Evolutionary conservation across 2,329 filamentous ascomycete species (phyloP).

Genomic region (Volutella citrinella): DNA sequence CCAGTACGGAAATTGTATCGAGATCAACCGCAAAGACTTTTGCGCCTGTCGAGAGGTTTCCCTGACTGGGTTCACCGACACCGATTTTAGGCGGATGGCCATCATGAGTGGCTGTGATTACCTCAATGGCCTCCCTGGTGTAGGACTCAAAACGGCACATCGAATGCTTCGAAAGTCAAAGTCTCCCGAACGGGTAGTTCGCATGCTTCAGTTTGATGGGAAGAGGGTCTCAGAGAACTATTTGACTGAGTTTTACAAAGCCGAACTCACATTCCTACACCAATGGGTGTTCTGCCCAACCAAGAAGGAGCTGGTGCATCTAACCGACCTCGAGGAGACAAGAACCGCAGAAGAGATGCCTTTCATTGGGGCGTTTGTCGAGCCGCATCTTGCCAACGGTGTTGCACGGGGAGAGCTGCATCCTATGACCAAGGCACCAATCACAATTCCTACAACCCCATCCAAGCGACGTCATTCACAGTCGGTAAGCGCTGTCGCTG

Average conservation of each 20-base stretch:
- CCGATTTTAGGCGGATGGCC: conserved; percentile 90
- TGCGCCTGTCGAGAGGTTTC: conserved; percentile 84
- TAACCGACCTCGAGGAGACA: conserved; percentile 64
- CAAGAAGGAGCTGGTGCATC: conserved; percentile 66
- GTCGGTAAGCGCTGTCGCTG: conserved; percentile 17
- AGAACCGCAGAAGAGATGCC: conserved; percentile 68
- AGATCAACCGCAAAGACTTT: conserved; percentile 87
- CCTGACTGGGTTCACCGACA: conserved; percentile 86
- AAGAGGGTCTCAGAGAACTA: conserved; percentile 84
- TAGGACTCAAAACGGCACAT: conserved; percentile 93
- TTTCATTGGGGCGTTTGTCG: conserved; percentile 75
- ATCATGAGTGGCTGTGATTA: conserved; percentile 98
- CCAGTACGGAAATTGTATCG: conserved; percentile 87
- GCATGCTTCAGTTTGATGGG: conserved; percentile 83
- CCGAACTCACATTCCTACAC: conserved; percentile 89
- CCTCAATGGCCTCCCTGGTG: conserved; percentile 75
- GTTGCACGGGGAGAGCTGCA: conserved; percentile 82
- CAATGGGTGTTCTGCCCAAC: conserved; percentile 91
- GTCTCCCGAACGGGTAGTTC: conserved; percentile 76
- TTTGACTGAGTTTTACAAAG: conserved; percentile 75
- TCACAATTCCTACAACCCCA: conserved; percentile 41
- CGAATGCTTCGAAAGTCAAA: conserved; percentile 88
- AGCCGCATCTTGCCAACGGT: conserved; percentile 64
- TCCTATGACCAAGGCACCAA: conserved; percentile 78
- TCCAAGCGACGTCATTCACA: conserved; percentile 42